Base-by-base conservation (phyloP, 176 grass and related monocot species). In the Stipa capillata region DNA sequence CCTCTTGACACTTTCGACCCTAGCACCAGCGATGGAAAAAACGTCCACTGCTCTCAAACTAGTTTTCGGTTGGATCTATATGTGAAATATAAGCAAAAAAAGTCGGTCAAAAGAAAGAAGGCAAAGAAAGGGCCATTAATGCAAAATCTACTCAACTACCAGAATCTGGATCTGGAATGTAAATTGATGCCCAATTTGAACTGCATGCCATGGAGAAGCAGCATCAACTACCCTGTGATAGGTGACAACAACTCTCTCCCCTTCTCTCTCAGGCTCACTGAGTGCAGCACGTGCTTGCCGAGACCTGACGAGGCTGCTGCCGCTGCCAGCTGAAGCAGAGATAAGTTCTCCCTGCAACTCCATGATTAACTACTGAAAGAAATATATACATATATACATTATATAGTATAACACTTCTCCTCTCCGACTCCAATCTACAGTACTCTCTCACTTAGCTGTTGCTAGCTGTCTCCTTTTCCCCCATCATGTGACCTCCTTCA, bases 401-500 rank as follows among this genome's bases (percentile, higher is more conserved):
- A 2, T 21, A 16, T 16, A 34, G 1, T 24, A 36, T 24, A 56
- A 56, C 53, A 25, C 33, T 66, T 34, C 24, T 73, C 44, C 23
- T 31, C 49, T 9, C 29, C 41, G n/a, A n/a, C 53, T 71, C 51
- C 29, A 18, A 44, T 72, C 36, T 34, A 42, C 14, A 50, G 9
- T 47, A 61, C 39, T 60, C 83, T 65, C 59, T 72, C 69, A 79
- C 69, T 71, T 90, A 94, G 95, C 92, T 97, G 95, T 97, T 90
- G 89, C 89, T 94, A 92, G 91, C 91, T 92, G 91, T 89, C 86
- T 61, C 60, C 64, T 81, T 67, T 83, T 49, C 56, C 65, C 56
- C 42, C 85, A 67, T 71, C 94, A 97, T 97, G 91, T 91, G 89
- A 91, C 72, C 67, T 75, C 65, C n/a, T n/a, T n/a, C 81, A 79